Conservation (phyloP, 1,284 basidiomycete species). For the Stygiomarasmius scandens region DNA sequence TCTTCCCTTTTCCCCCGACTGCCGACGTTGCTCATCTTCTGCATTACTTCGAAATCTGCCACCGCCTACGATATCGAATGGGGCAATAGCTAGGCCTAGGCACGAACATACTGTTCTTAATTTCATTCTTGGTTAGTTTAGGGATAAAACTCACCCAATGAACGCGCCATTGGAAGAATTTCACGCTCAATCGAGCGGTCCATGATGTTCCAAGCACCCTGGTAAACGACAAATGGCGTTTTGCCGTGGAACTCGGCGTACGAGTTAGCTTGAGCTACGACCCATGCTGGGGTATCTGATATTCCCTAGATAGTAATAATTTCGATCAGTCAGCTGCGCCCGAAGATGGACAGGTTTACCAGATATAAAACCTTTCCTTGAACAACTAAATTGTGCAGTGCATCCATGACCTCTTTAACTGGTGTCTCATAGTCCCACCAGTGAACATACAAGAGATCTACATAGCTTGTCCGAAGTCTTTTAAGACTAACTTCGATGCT, state of each 20-base stretch:
- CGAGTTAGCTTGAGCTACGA: conserved; percentile 52
- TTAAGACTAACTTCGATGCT: conserved; percentile 51
- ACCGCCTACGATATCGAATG: too few species aligned
- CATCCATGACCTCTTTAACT: conserved; percentile 59
- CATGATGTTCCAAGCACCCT: conserved; percentile 53
- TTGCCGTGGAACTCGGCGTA: conserved; percentile 49
- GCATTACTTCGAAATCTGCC: too few species aligned
- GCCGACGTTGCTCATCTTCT: too few species aligned
- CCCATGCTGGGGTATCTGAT: conserved; percentile 50
- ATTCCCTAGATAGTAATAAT: conserved; percentile 18
- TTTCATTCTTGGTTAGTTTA: too few species aligned
- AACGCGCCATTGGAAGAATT: conserved; percentile 57
- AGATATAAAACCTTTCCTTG: conserved; percentile 54
- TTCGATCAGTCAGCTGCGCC: not conserved
- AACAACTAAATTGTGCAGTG: conserved; percentile 45
- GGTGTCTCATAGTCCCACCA: conserved; percentile 57
- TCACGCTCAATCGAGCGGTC: conserved; percentile 53
- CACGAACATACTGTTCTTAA: too few species aligned
- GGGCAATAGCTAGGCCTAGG: too few species aligned
- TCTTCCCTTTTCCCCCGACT: too few species aligned
- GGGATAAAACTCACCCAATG: too few species aligned
- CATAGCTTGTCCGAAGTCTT: conserved; percentile 59
- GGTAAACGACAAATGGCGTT: conserved; percentile 54
- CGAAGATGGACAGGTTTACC: conserved; percentile 26
- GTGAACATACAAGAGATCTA: conserved; percentile 57